Evolutionary conservation across 1,284 basidiomycete genomes (phyloP).

Genomic region (Ganoderma sinense): DNA sequence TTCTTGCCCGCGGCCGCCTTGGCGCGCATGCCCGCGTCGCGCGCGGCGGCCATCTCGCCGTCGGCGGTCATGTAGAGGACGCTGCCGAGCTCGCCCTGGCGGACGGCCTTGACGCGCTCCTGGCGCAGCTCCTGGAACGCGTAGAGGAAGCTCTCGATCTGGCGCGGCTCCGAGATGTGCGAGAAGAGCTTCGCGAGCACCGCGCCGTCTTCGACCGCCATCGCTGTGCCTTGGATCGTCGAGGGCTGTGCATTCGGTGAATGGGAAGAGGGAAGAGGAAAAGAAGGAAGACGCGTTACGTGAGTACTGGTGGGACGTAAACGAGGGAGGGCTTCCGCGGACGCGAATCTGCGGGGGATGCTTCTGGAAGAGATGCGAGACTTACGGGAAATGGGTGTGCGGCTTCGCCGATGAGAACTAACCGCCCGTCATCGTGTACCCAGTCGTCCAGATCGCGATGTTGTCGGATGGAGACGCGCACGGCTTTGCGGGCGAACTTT

Average conservation of each 20-base stretch:
- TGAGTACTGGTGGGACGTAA: background rate
- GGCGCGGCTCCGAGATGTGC: conserved; percentile 54
- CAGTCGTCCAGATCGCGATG: conserved; percentile 39
- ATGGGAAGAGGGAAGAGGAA: background rate
- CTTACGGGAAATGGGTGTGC: conserved; percentile 60
- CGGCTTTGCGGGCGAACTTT: conserved; percentile 34
- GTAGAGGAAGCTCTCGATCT: conserved; percentile 58
- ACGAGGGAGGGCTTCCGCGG: background rate
- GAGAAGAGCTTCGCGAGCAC: conserved; percentile 66
- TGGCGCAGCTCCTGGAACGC: conserved; percentile 60
- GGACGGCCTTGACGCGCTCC: conserved; percentile 28
- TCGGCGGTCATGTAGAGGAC: conserved; percentile 23
- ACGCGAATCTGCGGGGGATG: background rate
- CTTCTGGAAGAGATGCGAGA: conserved; percentile 29
- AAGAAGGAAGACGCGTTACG: conserved; percentile 22
- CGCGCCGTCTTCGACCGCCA: conserved; percentile 59
- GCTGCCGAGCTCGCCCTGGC: conserved; percentile 28
- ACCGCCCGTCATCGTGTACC: conserved; percentile 34
- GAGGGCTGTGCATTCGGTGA: conserved; percentile 40
- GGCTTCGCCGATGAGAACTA: conserved; percentile 45
- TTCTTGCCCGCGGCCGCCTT: conserved; percentile 47
- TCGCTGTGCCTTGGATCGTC: conserved; percentile 50
- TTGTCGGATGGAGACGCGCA: conserved; percentile 25
- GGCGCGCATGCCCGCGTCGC: conserved; percentile 50
- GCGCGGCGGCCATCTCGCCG: conserved; percentile 35